These are phyloP conservation scores for Botrytis fabae DNA, from an alignment of 2,329 filamentous ascomycete genomes.

Conservation along the genomic window DNA sequence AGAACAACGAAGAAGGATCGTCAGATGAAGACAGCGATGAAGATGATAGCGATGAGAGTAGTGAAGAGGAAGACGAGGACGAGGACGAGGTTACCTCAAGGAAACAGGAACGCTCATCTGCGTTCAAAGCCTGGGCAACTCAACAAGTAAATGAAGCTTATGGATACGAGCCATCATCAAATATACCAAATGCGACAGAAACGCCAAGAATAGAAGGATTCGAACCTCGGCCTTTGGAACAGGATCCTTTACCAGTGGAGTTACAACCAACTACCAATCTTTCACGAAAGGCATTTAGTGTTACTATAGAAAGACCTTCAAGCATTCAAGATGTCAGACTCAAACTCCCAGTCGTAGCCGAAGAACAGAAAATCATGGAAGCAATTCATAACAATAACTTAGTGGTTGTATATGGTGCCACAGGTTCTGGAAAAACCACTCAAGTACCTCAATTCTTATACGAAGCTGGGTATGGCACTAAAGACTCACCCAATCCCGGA, in stretches of 20 bases:
- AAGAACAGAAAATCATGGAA: constrained; percentile 98
- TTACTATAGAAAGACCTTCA: constrained; percentile 66
- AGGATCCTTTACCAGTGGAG: constrained; percentile 69
- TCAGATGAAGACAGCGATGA: constrained; percentile 22
- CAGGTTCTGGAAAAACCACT: constrained; percentile 96
- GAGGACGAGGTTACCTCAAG: constrained; percentile 38
- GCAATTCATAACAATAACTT: constrained; percentile 89
- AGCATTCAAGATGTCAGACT: constrained; percentile 78
- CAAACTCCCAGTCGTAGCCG: constrained; percentile 83
- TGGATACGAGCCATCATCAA: constrained; percentile 57
- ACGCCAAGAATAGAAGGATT: constrained; percentile 61
- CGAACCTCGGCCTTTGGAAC: constrained; percentile 64
- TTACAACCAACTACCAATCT: constrained; percentile 59
- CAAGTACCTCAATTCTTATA: constrained; percentile 96
- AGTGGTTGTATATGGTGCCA: constrained; percentile 90
- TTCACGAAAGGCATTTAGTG: constrained; percentile 72
- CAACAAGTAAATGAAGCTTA: constrained; percentile 82
- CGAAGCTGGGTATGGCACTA: constrained; percentile 86
- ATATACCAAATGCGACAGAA: constrained; percentile 41
- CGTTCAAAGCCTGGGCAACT: constrained; percentile 93
- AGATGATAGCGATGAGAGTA: constrained; percentile 31
- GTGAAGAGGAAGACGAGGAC: constrained; percentile 37
- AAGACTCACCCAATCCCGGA: constrained; percentile 76
- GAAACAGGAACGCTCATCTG: constrained; percentile 52
- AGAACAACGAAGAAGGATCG: constrained; percentile 33